A percentile compares a stretch with the other conserved stretches of the same genome.
Conservation (phyloP, 768 basidiomycete genomes). For the Trametes elegans region DNA sequence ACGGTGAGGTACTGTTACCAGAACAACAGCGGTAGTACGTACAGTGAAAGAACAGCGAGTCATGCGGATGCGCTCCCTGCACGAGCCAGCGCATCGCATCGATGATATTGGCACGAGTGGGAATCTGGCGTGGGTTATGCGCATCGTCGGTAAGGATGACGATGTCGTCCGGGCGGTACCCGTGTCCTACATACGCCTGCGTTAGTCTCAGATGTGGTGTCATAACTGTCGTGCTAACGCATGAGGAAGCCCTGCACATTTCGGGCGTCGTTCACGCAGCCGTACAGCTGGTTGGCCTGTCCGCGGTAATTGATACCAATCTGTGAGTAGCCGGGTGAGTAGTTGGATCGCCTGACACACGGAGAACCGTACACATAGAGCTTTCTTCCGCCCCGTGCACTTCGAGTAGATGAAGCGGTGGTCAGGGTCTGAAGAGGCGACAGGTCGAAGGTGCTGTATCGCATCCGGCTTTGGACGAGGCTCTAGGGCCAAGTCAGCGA, state of each 20-base stretch:
- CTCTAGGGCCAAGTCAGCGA: neutral
- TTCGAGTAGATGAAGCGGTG: conserved; percentile 65
- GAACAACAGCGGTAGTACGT: conserved; percentile 22
- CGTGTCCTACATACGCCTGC: conserved; percentile 11
- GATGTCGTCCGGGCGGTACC: conserved; percentile 61
- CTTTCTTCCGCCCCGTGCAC: conserved; percentile 86
- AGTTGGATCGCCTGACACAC: neutral
- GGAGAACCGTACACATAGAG: conserved; percentile 63
- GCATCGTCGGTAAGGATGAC: conserved; percentile 83
- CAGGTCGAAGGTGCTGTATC: neutral
- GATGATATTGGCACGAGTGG: conserved; percentile 82
- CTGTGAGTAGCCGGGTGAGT: conserved; percentile 35
- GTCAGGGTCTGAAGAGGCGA: neutral
- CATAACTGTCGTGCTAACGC: conserved; percentile 40
- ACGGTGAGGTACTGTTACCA: neutral
- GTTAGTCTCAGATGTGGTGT: no score
- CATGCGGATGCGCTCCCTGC: conserved; percentile 69
- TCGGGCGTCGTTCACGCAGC: conserved; percentile 90
- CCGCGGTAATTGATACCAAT: conserved; percentile 89
- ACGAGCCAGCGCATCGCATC: conserved; percentile 94
- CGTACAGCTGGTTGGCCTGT: conserved; percentile 61
- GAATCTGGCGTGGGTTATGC: conserved; percentile 54
- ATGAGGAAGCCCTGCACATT: conserved; percentile 80
- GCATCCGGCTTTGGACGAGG: neutral
- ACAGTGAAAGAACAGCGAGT: conserved; percentile 93